phyloP scores from a whole-genome alignment of 1,284 basidiomycete genomes.

The Microbotryum intermedium region DNA sequence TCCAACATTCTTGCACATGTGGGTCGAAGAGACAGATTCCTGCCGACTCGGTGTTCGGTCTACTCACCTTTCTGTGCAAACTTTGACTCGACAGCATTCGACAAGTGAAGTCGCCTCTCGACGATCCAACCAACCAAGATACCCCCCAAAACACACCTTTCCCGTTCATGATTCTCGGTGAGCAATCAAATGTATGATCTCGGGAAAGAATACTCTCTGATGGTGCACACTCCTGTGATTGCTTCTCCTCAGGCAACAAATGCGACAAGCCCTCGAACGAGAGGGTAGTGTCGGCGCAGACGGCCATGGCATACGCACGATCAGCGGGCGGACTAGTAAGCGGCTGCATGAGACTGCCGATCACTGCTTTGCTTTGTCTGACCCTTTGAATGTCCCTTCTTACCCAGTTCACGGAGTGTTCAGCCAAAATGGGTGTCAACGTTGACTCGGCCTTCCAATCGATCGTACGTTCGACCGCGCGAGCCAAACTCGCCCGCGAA shows the following conservation, averaged over 20 bases:
- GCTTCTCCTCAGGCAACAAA: constrained; percentile 12
- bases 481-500: neutral
- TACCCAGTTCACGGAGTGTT: constrained; percentile 16
- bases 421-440: constrained; percentile 21
- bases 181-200: no score
- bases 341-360: no score
- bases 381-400: neutral
- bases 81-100: constrained; percentile 3
- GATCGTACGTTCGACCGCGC: constrained; percentile 7
- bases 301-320: constrained; percentile 10
- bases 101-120: constrained; percentile 15
- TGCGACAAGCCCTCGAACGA: constrained; percentile 11
- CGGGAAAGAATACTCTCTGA: no score
- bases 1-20: constrained; percentile 19
- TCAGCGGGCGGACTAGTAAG: constrained; percentile 15
- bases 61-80: neutral
- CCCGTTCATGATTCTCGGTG: constrained; percentile 19
- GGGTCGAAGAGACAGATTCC: neutral
- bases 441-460: constrained; percentile 15
- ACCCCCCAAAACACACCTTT: constrained; percentile 27
- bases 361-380: neutral
- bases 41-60: neutral
- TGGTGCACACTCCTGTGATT: neutral
- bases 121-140: constrained; percentile 5
- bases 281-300: constrained; percentile 5